These are phyloP conservation scores for Limonium bicolor DNA, from an alignment of 148 eudicot genomes.

Conservation along the genomic window DNA sequence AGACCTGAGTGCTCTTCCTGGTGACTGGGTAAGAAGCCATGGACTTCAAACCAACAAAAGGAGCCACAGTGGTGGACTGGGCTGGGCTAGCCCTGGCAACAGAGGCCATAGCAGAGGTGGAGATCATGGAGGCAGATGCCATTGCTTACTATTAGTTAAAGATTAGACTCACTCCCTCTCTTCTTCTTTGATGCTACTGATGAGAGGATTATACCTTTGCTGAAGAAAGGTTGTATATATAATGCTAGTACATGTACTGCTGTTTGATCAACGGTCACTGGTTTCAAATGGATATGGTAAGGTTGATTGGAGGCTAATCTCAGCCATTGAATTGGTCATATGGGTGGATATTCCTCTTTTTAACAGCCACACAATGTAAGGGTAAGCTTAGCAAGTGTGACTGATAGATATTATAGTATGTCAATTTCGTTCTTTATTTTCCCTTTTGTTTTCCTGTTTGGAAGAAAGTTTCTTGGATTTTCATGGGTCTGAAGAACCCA, in stretches of 20 bases:
- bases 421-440: not conserved
- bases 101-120: slow-evolving; percentile 19
- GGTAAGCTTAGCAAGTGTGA: not conserved
- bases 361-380: slow-evolving; percentile 3
- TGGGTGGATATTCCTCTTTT: not conserved
- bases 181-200: not conserved
- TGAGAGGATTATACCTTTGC: not conserved
- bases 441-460: not conserved
- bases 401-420: not conserved
- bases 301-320: not conserved
- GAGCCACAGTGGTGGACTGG: slow-evolving; percentile 33
- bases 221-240: not conserved
- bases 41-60: slow-evolving; percentile 42
- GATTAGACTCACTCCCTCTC: not conserved
- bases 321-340: slow-evolving; percentile 3
- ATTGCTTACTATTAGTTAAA: not conserved
- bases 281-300: not conserved
- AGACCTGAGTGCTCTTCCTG: slow-evolving; percentile 15
- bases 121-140: slow-evolving; percentile 27
- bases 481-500: slow-evolving; percentile 2
- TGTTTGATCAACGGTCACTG: slow-evolving; percentile 6
- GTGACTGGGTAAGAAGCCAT: slow-evolving; percentile 24
- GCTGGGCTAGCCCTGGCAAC: slow-evolving; percentile 14
- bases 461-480: not conserved
- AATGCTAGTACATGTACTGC: not conserved